Evolutionary conservation across 192 early-diverging fungal species (phyloP).

Genomic region (Rhizoclosmatium globosum): DNA sequence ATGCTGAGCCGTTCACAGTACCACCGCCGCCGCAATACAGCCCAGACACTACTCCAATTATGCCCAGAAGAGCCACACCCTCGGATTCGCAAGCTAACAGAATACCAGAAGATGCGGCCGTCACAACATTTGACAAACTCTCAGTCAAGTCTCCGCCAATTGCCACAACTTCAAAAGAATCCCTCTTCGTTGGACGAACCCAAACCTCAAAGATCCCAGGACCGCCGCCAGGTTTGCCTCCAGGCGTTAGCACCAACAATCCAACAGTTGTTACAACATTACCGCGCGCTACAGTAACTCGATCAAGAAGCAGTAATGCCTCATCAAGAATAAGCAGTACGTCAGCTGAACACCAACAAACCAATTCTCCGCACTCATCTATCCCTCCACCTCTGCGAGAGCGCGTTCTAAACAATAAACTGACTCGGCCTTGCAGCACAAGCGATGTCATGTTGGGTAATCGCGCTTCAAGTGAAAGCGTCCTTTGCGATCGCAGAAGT

Average conservation of each 20-base stretch:
- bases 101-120: neutral
- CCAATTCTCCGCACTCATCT: no score
- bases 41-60: neutral
- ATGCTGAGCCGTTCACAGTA: neutral
- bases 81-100: neutral
- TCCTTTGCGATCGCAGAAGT: no score
- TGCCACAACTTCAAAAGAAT: neutral
- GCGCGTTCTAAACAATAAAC: no score
- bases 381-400: no score
- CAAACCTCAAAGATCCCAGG: neutral
- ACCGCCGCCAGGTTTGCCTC: neutral
- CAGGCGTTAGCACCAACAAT: neutral
- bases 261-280: neutral
- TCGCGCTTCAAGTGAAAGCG: no score
- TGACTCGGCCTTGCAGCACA: no score
- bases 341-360: no score
- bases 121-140: neutral
- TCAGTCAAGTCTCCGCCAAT: neutral
- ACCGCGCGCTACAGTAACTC: neutral
- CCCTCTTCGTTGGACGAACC: neutral
- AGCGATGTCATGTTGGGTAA: no score
- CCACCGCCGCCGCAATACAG: conserved; percentile 13
- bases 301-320: neutral
- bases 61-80: neutral
- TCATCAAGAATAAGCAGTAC: neutral